Conservation (phyloP, 306 rosid genomes). For the Arachis hypogaea region DNA sequence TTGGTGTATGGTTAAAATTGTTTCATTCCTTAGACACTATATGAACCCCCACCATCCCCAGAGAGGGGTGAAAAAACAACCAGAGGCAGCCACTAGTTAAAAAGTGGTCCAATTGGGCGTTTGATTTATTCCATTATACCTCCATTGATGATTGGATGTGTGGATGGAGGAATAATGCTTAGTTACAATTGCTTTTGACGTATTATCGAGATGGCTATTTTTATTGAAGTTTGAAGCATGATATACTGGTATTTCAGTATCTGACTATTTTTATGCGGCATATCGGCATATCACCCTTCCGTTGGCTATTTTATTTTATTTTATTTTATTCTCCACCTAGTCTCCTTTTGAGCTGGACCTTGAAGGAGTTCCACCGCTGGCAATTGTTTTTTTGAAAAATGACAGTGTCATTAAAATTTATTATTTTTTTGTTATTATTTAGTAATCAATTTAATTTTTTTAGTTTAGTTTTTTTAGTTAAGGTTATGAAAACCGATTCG, state of each 20-base stretch:
- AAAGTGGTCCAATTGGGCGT: constrained; percentile 27
- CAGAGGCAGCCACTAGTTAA: constrained; percentile 14
- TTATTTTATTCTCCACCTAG: neutral
- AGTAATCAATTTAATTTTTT: no score
- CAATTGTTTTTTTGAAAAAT: neutral
- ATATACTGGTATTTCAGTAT: neutral
- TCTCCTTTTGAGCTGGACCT: neutral
- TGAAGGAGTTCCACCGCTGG: neutral
- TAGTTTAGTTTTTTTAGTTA: no score
- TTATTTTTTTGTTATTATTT: no score
- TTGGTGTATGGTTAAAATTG: neutral
- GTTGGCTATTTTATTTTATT: neutral
- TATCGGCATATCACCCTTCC: constrained; percentile 6
- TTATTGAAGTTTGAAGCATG: constrained; percentile 2
- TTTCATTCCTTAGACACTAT: constrained; percentile 8
- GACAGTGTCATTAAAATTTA: no score
- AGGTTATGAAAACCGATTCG: no score
- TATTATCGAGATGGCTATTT: constrained; percentile 23
- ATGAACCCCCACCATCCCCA: neutral
- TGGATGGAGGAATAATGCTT: constrained; percentile 36
- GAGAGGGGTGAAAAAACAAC: constrained; percentile 23
- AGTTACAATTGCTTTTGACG: neutral
- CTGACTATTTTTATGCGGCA: neutral
- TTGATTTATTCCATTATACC: constrained; percentile 22
- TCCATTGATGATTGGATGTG: neutral